Percentiles rank a stretch among this genome's conserved stretches.
Conservation (phyloP, 352 stramenopile genomes). For the Achlya hypogyna region DNA sequence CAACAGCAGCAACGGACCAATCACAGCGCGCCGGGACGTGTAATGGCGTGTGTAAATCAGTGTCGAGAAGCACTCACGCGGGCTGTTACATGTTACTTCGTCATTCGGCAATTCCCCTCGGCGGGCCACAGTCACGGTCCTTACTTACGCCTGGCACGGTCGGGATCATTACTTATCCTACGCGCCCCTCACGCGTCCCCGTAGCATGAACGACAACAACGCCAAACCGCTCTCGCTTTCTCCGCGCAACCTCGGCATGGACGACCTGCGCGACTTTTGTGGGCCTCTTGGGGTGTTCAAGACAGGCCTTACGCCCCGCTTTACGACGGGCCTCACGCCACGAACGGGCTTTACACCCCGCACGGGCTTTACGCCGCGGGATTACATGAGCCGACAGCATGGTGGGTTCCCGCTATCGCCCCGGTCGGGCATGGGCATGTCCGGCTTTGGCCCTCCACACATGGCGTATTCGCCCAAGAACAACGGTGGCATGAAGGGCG, state of each 20-base stretch:
- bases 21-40: not conserved
- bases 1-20: not conserved
- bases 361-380: conserved; percentile 62
- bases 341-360: conserved; percentile 74
- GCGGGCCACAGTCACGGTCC: not conserved
- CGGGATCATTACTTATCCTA: not conserved
- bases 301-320: conserved; percentile 70
- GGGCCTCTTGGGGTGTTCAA: conserved; percentile 72
- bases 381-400: conserved; percentile 26
- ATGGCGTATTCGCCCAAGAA: conserved; percentile 12
- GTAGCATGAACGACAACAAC: conserved; percentile 18
- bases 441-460: conserved; percentile 4
- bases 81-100: conserved; percentile 16
- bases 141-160: not conserved
- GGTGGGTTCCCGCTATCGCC: conserved; percentile 10
- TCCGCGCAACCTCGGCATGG: conserved; percentile 73
- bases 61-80: conserved; percentile 18
- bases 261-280: conserved; percentile 76
- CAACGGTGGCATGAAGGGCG: not conserved
- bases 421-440: not conserved
- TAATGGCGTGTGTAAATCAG: conserved; percentile 19
- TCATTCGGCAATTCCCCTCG: conserved; percentile 14
- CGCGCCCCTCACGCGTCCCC: not conserved
- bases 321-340: conserved; percentile 69
- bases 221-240: conserved; percentile 65